Evolutionary conservation across 805 yeast species (phyloP), one percentile per base, ranked within the genome.

Genomic region (Candida chauliodis): DNA sequence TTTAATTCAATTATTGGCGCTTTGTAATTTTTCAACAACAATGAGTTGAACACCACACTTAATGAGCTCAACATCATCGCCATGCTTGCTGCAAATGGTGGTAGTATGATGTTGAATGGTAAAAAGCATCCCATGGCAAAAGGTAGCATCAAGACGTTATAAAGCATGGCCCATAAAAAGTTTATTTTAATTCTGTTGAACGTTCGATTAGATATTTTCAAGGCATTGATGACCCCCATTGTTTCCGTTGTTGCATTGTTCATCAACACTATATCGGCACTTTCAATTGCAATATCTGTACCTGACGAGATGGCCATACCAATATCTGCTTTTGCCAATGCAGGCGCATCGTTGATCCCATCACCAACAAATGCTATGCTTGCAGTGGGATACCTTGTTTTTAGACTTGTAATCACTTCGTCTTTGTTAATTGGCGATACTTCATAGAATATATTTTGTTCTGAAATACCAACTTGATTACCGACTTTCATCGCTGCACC

Each of bases 281-380:
- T 86, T 48, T 90, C 96, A 48, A 93, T 84, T 1, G 99, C 98
- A 49, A 93, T 86, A 52, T 93, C 98, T 0, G 98, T 86, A 4
- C 98, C 96, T 0, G 95, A 77, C 8, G 95, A 82, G 41, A 95
- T 78, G 8, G 98, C 93, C 51, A 95, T 79, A 17, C 99, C 99
- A 14, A 93, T 63, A 48, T 89, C 87, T 1, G 96, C 84, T 40
- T 83, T 75, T 1, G 87, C 95, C 39, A 93, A 71, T 0, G 98
- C 98, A 0, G 99, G 97, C 0, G 98, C 95, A 57, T 93, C 99
- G 59, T 93, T 93, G 48, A 93, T 86, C 43, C 99, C 99, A 62
- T 93, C 99, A 26, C 99, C 99, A 16, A 93, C 82, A 70, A 95
- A 89, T 5, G 90, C 91, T 29, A 93, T 82, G 9, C 29, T 27